phyloP scores from a whole-genome alignment of 2,329 filamentous ascomycete species.

The Bipolaris cookei region DNA sequence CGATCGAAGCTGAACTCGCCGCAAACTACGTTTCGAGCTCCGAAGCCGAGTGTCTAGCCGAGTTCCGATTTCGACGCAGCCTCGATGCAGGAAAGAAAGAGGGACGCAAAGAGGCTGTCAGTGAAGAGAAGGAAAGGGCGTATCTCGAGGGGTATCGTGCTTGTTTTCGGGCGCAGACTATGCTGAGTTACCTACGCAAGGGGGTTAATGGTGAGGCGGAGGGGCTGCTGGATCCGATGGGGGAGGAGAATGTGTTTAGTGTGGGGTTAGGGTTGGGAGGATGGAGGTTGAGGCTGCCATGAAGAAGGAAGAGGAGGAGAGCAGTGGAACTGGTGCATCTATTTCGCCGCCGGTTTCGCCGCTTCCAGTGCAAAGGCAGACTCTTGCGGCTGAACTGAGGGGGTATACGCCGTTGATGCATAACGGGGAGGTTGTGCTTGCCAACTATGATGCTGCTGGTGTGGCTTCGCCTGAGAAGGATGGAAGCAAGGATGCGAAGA shows the following conservation, averaged over 20 bases:
- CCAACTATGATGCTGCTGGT: conserved; percentile 7
- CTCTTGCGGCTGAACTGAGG: conserved; percentile 19
- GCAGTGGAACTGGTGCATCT: neutral
- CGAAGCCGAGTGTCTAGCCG: conserved; percentile 4
- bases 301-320: neutral
- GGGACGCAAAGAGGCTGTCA: neutral
- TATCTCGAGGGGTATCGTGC: conserved; percentile 32
- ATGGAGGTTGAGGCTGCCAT: neutral
- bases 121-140: neutral
- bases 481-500: neutral
- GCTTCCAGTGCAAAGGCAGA: neutral
- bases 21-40: neutral
- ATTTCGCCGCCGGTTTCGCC: neutral
- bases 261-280: conserved; percentile 18
- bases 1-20: conserved; percentile 15
- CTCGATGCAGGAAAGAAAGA: conserved; percentile 9
- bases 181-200: conserved; percentile 19
- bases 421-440: conserved; percentile 21
- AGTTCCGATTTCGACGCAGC: conserved; percentile 22
- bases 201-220: conserved; percentile 30
- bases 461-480: neutral
- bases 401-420: conserved; percentile 2
- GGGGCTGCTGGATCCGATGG: conserved; percentile 27
- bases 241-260: conserved; percentile 24
- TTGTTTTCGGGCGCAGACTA: conserved; percentile 16